Base-by-base conservation (phyloP, 164 flowering plant genomes). In the Dillenia suffruticosa region DNA sequence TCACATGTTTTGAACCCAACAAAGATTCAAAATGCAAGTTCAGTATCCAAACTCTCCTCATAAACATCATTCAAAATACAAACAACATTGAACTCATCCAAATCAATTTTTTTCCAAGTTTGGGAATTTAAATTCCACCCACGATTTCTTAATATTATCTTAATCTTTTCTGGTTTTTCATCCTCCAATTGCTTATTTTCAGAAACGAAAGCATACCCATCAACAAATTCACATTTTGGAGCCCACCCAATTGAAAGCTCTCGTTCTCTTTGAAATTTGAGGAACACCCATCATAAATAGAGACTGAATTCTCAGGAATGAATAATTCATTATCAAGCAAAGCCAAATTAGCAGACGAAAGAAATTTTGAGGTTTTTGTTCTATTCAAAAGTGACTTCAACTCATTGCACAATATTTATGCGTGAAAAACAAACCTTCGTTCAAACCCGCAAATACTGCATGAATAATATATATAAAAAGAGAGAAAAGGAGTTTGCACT, bases 21-120 rank as follows among this genome's bases (percentile, higher is more conserved):
- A 61, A 70, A 15, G 19, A 62, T 46, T 77, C 75, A 16, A 10
- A 76, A 59, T 63, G 72, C 67, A 54, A 79, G 76, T 16, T 56
- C 52, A 51, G 84, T 81, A 68, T 75, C 74, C 11, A 49, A 65
- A 59, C 73, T 77, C 65, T 68, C 76, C 16, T 69, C 57, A 65
- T 54, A 83, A 53, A 81, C 43, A 54, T 60, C 75, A 49, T 76
- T 70, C 74, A 83, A 62, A 57, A 77, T 65, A 56, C 58, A 32
- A 9, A 68, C 45, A 2, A 77, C 56, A 47, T 77, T 71, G 32
- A 15, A 47, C 54, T 77, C 61, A 40, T 62, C 61, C 44, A 72
- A 54, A 32, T 66, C 67, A 49, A 71, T 51, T 46, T 43, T 63
- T 26, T 46, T 22, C 50, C 60, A 49, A 60, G 55, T 63, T 22